Conservation (phyloP, 2,329 filamentous ascomycete genomes). For the Epichloe scottii region DNA sequence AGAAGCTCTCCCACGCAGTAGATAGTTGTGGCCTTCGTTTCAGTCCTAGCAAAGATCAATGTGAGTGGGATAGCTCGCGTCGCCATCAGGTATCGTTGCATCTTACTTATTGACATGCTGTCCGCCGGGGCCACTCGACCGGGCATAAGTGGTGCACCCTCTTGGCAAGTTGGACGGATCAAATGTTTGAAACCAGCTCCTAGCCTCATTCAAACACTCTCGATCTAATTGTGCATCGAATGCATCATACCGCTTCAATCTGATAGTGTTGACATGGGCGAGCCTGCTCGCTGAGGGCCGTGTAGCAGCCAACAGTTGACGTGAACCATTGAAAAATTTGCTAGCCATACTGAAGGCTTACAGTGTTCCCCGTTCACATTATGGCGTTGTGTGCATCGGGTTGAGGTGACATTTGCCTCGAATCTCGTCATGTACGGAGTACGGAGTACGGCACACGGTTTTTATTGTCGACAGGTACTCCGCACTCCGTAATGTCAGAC, state of each 20-base stretch:
- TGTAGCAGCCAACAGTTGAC: background rate
- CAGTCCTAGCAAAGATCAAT: slow-evolving; percentile 33
- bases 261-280: slow-evolving; percentile 1
- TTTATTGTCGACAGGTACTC: too few species aligned
- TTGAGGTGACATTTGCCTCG: background rate
- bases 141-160: slow-evolving; percentile 40
- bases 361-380: background rate
- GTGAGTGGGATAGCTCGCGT: slow-evolving; percentile 8
- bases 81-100: slow-evolving; percentile 11
- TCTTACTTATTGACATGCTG: slow-evolving; percentile 51
- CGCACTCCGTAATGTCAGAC: too few species aligned
- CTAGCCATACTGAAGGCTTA: background rate
- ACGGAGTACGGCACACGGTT: too few species aligned
- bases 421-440: background rate
- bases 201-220: slow-evolving; percentile 36
- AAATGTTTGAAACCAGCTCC: slow-evolving; percentile 38
- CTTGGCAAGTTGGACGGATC: slow-evolving; percentile 30
- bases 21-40: slow-evolving; percentile 44
- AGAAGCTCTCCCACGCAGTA: slow-evolving; percentile 37
- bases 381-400: background rate
- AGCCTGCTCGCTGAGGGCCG: background rate
- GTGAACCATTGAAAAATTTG: background rate
- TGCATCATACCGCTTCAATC: slow-evolving; percentile 30
- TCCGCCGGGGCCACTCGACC: slow-evolving; percentile 49
- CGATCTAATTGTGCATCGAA: slow-evolving; percentile 37